These are phyloP conservation scores for Russula sp. DNA, from an alignment of 768 basidiomycete species.

Conservation along the genomic window DNA sequence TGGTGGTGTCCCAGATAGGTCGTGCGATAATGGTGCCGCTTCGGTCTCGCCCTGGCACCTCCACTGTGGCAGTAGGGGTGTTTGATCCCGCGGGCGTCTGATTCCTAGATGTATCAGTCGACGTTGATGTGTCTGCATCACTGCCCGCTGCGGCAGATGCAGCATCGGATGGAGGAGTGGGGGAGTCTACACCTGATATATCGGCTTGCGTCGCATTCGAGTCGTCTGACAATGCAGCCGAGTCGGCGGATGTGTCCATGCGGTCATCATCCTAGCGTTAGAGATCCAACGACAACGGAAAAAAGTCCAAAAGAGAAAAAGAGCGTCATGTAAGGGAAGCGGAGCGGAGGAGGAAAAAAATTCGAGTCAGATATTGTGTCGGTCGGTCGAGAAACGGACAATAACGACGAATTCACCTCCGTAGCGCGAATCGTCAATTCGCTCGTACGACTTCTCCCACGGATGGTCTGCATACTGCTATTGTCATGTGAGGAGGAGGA, in stretches of 20 bases:
- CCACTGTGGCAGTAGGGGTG: slow-evolving; percentile 54
- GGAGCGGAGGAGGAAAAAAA: too few relatives aligned
- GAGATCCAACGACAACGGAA: neutral
- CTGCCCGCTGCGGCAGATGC: slow-evolving; percentile 33
- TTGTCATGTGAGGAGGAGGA: slow-evolving; percentile 6
- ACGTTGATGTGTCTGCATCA: slow-evolving; percentile 56
- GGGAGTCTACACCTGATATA: slow-evolving; percentile 17
- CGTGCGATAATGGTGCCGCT: slow-evolving; percentile 71
- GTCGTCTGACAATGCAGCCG: slow-evolving; percentile 16
- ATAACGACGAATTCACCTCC: slow-evolving; percentile 9
- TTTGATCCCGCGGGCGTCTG: slow-evolving; percentile 51
- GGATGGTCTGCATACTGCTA: slow-evolving; percentile 11
- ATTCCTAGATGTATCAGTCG: slow-evolving; percentile 53
- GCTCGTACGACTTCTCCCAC: slow-evolving; percentile 12
- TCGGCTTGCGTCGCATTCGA: slow-evolving; percentile 15
- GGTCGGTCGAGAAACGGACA: neutral
- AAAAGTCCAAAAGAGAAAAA: neutral
- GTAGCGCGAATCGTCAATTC: slow-evolving; percentile 1
- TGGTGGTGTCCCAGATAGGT: slow-evolving; percentile 44
- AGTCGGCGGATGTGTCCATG: slow-evolving; percentile 20
- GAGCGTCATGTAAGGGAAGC: too few relatives aligned
- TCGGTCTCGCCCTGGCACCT: slow-evolving; percentile 58
- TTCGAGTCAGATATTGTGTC: neutral
- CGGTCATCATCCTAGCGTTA: slow-evolving; percentile 23
- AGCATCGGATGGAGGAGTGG: slow-evolving; percentile 16